Conservation (phyloP, 106 monocot genomes). For the Dactylorhiza incarnata region DNA sequence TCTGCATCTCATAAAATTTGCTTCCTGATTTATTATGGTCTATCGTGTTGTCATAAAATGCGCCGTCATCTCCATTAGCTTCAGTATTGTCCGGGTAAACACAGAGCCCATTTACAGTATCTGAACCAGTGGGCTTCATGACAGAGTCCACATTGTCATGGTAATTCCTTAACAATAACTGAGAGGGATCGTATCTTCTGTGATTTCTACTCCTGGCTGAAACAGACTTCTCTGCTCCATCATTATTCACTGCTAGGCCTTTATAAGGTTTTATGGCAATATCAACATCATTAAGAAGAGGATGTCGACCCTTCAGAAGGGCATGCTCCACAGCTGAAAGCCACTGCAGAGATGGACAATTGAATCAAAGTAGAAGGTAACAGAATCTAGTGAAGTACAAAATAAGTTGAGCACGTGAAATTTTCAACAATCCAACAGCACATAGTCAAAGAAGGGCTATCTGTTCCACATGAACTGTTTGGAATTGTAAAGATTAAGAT, state of each 20-base stretch:
- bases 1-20: conserved; percentile 2
- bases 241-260: conserved; percentile 32
- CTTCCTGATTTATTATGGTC: conserved; percentile 11
- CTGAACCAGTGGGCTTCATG: conserved; percentile 14
- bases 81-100: conserved; percentile 13
- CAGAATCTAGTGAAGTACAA: conserved; percentile 1
- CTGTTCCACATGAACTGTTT: not conserved
- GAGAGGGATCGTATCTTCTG: conserved; percentile 14
- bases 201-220: conserved; percentile 7
- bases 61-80: conserved; percentile 17
- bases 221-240: conserved; percentile 9
- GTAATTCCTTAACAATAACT: conserved; percentile 13
- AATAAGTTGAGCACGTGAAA: not conserved
- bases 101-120: conserved; percentile 33
- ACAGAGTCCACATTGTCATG: conserved; percentile 12
- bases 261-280: conserved; percentile 60
- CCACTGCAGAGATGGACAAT: conserved; percentile 56
- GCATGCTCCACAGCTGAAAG: conserved; percentile 87
- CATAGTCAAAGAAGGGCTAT: not conserved
- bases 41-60: conserved; percentile 11
- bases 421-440: not conserved
- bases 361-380: not conserved
- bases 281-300: conserved; percentile 83
- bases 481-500: not conserved
- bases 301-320: conserved; percentile 89